These are phyloP conservation scores for Didymella arachidicola DNA, from an alignment of 2,329 filamentous ascomycete genomes.

Conservation along the genomic window DNA sequence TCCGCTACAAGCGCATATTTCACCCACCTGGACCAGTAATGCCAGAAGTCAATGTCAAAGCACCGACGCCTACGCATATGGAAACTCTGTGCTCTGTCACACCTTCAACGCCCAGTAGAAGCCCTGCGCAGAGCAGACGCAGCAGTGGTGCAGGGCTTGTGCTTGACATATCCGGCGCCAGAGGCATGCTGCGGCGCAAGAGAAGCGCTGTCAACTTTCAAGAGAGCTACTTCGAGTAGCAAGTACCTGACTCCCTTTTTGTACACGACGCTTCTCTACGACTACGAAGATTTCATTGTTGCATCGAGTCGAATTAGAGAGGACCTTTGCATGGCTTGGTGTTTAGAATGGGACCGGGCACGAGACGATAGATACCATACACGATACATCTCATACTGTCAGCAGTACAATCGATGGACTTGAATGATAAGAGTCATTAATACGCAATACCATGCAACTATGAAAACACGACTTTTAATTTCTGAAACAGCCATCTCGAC, in stretches of 20 bases:
- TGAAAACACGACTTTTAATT: too few species aligned
- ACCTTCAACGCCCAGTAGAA: constrained; percentile 17
- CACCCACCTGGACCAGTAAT: constrained; percentile 39
- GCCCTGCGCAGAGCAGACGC: constrained; percentile 28
- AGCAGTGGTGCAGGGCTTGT: constrained; percentile 26
- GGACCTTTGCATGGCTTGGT: not conserved
- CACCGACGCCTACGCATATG: constrained; percentile 17
- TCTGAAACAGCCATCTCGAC: not conserved
- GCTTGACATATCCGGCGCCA: constrained; percentile 43
- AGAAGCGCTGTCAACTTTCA: constrained; percentile 16
- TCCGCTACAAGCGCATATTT: constrained; percentile 54
- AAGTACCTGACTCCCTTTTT: not conserved
- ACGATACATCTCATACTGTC: not conserved
- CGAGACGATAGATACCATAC: not conserved
- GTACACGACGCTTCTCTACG: not conserved
- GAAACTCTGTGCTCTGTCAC: constrained; percentile 17
- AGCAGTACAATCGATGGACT: not conserved
- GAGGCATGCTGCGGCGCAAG: constrained; percentile 42
- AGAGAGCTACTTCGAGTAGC: constrained; percentile 6
- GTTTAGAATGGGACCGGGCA: not conserved
- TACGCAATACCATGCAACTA: not conserved
- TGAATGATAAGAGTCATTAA: not conserved
- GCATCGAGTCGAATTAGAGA: not conserved
- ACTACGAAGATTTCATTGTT: not conserved
- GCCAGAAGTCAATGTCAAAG: constrained; percentile 21